These are phyloP conservation scores for Mycena belliarum DNA, from an alignment of 768 basidiomycete genomes.

Conservation along the genomic window DNA sequence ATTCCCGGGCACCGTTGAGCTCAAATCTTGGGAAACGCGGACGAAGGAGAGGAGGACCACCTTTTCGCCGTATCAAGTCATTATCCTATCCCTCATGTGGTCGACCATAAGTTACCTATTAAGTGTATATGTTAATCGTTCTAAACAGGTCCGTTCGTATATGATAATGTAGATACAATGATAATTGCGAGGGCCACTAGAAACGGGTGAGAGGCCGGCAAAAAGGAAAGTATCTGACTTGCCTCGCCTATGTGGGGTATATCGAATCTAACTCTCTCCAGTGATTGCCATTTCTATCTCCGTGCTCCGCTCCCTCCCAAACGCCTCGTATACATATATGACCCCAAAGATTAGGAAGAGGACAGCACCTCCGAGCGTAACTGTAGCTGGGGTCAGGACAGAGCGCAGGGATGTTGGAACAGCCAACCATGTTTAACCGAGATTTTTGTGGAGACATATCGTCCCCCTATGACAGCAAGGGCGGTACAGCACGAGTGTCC, in stretches of 20 bases:
- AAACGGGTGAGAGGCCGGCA: background rate
- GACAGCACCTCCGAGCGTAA: conserved; percentile 65
- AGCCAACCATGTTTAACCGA: conserved; percentile 89
- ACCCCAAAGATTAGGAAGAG: conserved; percentile 72
- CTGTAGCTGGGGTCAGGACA: conserved; percentile 31
- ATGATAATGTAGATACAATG: conserved; percentile 6
- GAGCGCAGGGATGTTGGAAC: conserved; percentile 8
- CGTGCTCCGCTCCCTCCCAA: conserved; percentile 22
- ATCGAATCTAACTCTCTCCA: background rate
- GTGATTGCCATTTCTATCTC: conserved; percentile 22
- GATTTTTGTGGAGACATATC: conserved; percentile 90
- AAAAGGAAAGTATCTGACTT: background rate
- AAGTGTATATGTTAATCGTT: too few species aligned
- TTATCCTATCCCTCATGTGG: too few species aligned
- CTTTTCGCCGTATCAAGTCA: too few species aligned
- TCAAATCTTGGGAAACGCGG: too few species aligned
- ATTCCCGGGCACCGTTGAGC: too few species aligned
- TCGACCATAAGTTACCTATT: too few species aligned
- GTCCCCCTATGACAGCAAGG: conserved; percentile 90
- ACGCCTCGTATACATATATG: conserved; percentile 59
- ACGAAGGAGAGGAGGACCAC: too few species aligned
- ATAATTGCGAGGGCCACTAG: background rate
- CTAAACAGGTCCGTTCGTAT: background rate
- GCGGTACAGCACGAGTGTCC: conserved; percentile 88
- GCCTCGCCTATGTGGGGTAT: background rate